A percentile compares a stretch with the other conserved stretches of the same genome.
These are phyloP conservation scores for Perkinsus chesapeaki DNA, from an alignment of 169 alveolate genomes.

Conservation along the genomic window DNA sequence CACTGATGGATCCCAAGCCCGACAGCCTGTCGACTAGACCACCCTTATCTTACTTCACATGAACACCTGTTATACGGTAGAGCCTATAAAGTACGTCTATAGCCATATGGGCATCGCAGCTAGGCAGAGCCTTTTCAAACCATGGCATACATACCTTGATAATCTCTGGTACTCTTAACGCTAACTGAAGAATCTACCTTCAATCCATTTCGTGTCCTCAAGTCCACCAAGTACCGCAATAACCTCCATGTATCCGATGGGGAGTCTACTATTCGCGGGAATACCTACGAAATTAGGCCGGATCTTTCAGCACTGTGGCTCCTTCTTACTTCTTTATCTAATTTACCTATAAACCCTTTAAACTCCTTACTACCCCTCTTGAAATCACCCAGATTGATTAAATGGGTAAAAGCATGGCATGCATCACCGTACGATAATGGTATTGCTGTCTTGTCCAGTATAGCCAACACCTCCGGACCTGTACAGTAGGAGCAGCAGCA, in stretches of 20 bases:
- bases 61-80: not conserved
- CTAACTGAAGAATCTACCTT: not conserved
- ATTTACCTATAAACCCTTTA: not conserved
- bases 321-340: not conserved
- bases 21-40: slow-evolving; percentile 95
- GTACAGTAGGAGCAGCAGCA: too few relatives aligned
- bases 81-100: not conserved
- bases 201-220: not conserved
- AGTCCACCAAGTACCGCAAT: not conserved
- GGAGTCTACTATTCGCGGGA: not conserved
- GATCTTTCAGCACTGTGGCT: too few relatives aligned
- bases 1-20: slow-evolving; percentile 97
- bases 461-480: not conserved
- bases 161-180: not conserved
- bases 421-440: not conserved
- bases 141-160: not conserved
- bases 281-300: not conserved
- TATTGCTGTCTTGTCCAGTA: not conserved
- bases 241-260: not conserved
- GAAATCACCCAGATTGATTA: not conserved
- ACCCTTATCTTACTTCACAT: not conserved
- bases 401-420: not conserved
- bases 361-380: not conserved
- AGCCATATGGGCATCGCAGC: not conserved
- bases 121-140: not conserved